Evolutionary conservation across 257 asterid genomes (phyloP).

Genomic region (Cruciata laevipes): DNA sequence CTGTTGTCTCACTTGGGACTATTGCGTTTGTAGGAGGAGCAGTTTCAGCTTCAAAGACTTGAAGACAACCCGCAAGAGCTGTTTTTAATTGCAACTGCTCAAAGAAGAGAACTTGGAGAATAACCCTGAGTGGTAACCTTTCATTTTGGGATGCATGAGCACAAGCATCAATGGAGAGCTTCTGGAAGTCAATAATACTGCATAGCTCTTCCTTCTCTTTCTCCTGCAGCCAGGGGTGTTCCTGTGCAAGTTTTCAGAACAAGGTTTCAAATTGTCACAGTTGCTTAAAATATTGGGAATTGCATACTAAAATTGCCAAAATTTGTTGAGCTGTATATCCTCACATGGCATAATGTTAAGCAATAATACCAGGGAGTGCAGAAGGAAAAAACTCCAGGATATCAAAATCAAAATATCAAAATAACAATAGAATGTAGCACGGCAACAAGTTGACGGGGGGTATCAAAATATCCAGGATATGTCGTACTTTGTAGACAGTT

Average conservation of each 20-base stretch:
- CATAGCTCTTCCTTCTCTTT: slow-evolving; percentile 78
- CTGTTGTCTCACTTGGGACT: slow-evolving; percentile 34
- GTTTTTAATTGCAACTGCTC: slow-evolving; percentile 89
- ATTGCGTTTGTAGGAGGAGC: slow-evolving; percentile 43
- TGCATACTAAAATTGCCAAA: not conserved
- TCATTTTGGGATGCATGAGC: slow-evolving; percentile 96
- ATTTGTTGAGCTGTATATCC: not conserved
- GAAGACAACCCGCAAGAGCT: slow-evolving; percentile 74
- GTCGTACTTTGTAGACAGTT: not conserved
- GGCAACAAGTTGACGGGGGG: not conserved
- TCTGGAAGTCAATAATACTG: slow-evolving; percentile 68
- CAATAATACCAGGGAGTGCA: not conserved
- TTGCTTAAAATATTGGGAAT: not conserved
- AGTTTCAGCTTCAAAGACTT: slow-evolving; percentile 59
- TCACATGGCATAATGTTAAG: not conserved
- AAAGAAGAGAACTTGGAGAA: slow-evolving; percentile 84
- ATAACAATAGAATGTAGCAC: not conserved
- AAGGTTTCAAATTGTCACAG: slow-evolving; percentile 6
- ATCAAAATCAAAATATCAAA: no score
- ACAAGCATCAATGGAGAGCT: slow-evolving; percentile 94
- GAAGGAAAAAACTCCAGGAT: not conserved
- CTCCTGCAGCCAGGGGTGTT: slow-evolving; percentile 76
- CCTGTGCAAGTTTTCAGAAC: slow-evolving; percentile 37
- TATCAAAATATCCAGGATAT: not conserved
- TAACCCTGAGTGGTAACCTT: slow-evolving; percentile 76